Evolutionary conservation across 1,139 yeast species (phyloP), one percentile per base, ranked within the genome.

Genomic region (Debaryomycetaceae sp.): DNA sequence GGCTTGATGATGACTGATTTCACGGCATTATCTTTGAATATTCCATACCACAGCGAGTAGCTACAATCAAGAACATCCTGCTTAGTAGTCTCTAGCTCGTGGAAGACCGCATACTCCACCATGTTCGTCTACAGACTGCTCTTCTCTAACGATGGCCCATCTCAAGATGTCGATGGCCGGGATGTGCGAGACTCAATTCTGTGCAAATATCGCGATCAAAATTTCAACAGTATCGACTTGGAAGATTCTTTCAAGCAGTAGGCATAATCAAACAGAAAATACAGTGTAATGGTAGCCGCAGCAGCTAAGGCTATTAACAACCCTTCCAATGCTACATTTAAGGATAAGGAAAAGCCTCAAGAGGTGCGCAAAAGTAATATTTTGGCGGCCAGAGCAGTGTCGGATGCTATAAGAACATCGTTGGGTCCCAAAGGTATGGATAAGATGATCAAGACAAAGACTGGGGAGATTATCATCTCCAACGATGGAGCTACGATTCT

Each of bases 381-480:
- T 54, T 76, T 88, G 49, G 99, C 99, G 1, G 99, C 98, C 7
- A 77, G 95, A 58, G 98, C 99, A 4, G 99, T 95, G 36, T 93
- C 97, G 2, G 99, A 95, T 67, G 99, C 99, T 43, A 90, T 93
- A 61, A 80, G 99, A 66, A 93, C 99, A 4, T 90, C 98, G 8
- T 74, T 93, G 48, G 99, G 99, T 34, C 99, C 99, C 43, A 91
- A 90, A 66, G 99, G 99, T 49, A 93, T 93, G 99, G 99, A 93
- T 66, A 95, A 95, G 74, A 93, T 93, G 99, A 88, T 88, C 70
- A 90, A 88, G 68, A 90, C 98, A 31, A 86, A 91, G 45, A 80
- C 80, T 42, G 98, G 98, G 36, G 93, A 93, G 60, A 87, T 93
- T 56, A 87, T 93, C 60, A 91, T 95, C 55, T 90, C 98, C 51